phyloP scores from a whole-genome alignment of 495 filamentous ascomycete species.

The Penicillium turbatum region DNA sequence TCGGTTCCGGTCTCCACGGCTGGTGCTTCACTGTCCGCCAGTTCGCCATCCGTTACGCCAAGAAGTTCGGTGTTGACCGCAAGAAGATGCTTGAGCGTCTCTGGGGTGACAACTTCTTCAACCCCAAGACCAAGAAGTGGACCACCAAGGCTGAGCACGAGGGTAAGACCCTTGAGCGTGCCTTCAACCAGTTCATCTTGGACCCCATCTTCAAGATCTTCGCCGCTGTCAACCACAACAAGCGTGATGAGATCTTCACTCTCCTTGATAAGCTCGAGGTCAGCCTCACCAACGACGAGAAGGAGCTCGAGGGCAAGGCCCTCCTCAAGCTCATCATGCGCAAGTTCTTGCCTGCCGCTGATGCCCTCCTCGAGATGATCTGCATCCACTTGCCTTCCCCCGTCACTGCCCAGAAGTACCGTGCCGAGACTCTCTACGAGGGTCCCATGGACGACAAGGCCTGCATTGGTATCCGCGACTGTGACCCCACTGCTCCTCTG shows the following conservation, averaged over 20 bases:
- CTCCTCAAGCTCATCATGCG: constrained; percentile 97
- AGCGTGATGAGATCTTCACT: constrained; percentile 83
- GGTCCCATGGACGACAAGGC: constrained; percentile 89
- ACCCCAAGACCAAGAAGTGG: constrained; percentile 99
- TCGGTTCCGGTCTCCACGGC: constrained; percentile 99
- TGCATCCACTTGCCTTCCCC: constrained; percentile 98
- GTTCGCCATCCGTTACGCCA: constrained; percentile 93
- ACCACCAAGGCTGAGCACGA: constrained; percentile 76
- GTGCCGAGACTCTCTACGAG: constrained; percentile 98
- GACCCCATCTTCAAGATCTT: constrained; percentile 99
- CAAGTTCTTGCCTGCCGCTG: constrained; percentile 96
- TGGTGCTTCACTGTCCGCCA: constrained; percentile 99
- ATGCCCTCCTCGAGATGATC: constrained; percentile 99
- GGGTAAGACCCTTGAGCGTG: constrained; percentile 87
- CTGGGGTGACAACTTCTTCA: constrained; percentile 99
- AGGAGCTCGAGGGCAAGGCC: constrained; percentile 90
- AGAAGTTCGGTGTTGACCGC: constrained; percentile 99
- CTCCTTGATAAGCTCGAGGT: constrained; percentile 91
- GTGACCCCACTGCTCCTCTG: constrained; percentile 93
- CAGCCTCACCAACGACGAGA: constrained; percentile 81
- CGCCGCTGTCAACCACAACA: constrained; percentile 91
- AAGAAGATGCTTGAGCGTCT: constrained; percentile 99
- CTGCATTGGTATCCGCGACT: constrained; percentile 94
- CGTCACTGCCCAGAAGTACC: constrained; percentile 95
- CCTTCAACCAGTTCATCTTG: constrained; percentile 98